phyloP scores from a whole-genome alignment of 1,139 yeast genomes.

The Magnusiomyces magnusii region DNA sequence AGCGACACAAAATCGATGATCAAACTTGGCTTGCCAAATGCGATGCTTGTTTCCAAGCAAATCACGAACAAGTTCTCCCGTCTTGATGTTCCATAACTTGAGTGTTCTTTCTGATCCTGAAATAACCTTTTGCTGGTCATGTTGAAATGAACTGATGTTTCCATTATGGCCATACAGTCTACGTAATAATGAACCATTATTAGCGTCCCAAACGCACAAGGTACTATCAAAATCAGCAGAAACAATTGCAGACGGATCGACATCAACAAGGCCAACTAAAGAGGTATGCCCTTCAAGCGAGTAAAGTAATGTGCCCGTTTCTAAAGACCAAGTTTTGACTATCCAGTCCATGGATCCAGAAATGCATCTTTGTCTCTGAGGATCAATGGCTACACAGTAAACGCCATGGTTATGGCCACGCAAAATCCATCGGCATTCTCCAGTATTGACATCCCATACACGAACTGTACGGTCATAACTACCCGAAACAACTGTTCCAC shows the following conservation, averaged over 20 bases:
- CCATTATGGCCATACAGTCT: conserved; percentile 78
- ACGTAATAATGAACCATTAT: conserved; percentile 57
- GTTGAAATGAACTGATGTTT: conserved; percentile 91
- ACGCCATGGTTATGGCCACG: conserved; percentile 83
- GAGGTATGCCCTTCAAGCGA: conserved; percentile 82
- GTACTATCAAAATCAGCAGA: conserved; percentile 97
- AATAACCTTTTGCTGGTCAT: conserved; percentile 74
- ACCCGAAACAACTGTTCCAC: conserved; percentile 78
- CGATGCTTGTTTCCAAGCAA: conserved; percentile 67
- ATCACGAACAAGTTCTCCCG: conserved; percentile 71
- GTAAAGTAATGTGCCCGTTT: conserved; percentile 58
- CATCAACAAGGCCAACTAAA: conserved; percentile 76
- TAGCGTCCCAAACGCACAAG: conserved; percentile 87
- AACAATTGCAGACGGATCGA: conserved; percentile 72
- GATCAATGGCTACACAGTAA: conserved; percentile 79
- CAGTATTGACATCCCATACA: conserved; percentile 31
- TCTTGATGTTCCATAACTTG: conserved; percentile 74
- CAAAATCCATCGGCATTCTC: conserved; percentile 63
- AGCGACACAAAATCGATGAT: conserved; percentile 76
- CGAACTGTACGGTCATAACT: conserved; percentile 87
- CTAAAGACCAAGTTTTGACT: conserved; percentile 84
- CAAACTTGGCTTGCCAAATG: conserved; percentile 93
- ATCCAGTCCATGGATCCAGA: conserved; percentile 92
- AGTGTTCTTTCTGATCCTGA: conserved; percentile 84
- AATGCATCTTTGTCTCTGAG: conserved; percentile 66